phyloP scores from a whole-genome alignment of 768 basidiomycete genomes.

The Neoboletus brunneissimus region DNA sequence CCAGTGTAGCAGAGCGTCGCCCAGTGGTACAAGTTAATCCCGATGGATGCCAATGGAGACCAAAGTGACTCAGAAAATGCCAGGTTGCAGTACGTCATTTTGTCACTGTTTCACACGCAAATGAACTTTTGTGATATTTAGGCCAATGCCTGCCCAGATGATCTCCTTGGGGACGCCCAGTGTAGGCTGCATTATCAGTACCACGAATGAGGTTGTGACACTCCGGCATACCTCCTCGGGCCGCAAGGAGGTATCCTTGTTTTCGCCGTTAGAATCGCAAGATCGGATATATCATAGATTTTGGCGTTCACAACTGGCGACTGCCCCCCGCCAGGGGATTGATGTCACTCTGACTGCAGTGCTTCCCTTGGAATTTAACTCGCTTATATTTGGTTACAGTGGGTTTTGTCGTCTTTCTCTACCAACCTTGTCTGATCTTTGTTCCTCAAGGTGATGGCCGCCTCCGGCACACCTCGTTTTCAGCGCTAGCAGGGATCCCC shows the following conservation, averaged over 20 bases:
- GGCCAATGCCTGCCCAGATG: constrained; percentile 6
- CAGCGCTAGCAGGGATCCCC: constrained; percentile 28
- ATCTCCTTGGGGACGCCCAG: constrained; percentile 9
- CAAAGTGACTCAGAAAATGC: constrained; percentile 4
- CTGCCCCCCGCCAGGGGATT: background rate
- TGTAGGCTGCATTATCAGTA: constrained; percentile 7
- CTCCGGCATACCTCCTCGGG: constrained; percentile 19
- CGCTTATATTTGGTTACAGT: constrained; percentile 67
- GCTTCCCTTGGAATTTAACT: constrained; percentile 56
- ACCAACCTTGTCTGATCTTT: background rate
- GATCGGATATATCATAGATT: constrained; percentile 11
- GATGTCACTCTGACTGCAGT: constrained; percentile 35
- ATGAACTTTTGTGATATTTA: constrained; percentile 7
- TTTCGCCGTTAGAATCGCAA: constrained; percentile 6
- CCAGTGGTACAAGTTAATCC: constrained; percentile 20
- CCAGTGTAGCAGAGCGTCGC: constrained; percentile 8
- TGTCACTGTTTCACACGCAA: background rate
- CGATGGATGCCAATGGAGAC: constrained; percentile 11
- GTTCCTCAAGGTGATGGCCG: constrained; percentile 47
- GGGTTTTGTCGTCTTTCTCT: constrained; percentile 16
- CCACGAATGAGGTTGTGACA: constrained; percentile 15
- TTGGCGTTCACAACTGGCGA: constrained; percentile 19
- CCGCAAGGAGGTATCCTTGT: constrained; percentile 20
- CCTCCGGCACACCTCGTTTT: constrained; percentile 46
- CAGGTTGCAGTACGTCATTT: constrained; percentile 20